Evolutionary conservation across 306 rosid genomes (phyloP), one percentile per base, ranked within the genome.

Genomic region (Cucurbita ficifolia): DNA sequence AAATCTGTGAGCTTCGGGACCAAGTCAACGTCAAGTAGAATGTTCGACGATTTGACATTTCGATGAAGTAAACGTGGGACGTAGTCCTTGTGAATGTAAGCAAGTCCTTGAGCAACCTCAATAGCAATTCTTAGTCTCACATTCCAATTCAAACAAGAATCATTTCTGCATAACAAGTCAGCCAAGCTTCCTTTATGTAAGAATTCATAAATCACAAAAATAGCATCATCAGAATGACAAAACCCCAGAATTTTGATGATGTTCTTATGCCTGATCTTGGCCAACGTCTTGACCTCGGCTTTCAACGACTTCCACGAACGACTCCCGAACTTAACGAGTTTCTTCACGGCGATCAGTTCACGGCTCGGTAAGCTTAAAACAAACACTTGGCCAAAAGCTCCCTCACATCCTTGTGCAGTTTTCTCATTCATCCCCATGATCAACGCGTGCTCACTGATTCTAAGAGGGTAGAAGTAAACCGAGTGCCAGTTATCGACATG

Each of bases 1-100:
- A 91, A 87, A 88, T 94, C 97, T 11, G 96, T 80, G 73, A 94
- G 80, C 76, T 94, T 94, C n/a, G 99, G 97, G 71, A 83, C 95
- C 67, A 88, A 84, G 76, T 87, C 88, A 16, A 79, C 91, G 71
- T 94, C 99, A 83, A 94, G 58, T 64, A 94, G 82, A 70, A 94
- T 81, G 70, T 94, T 94, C n/a, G 76, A 86, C 11, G 99, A 87
- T 81, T 91, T 94, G 75, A 94, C 76, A 72, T 91, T 91, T 76
- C 97, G 83, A 77, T 94, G 97, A 75, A 89, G 90, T 78, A 94
- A 83, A 86, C 85, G 97, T 4, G 97, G 99, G 35, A 85, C 88
- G 77, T 91, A 88, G 77, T 94, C 96, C 83, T 85, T 89, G 85
- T 94, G 96, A 81, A 94, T 90, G 84, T 94, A 94, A 24, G 90